Evolutionary conservation across 2,329 filamentous ascomycete species (phyloP), one percentile per base, ranked within the genome.

Genomic region (Teratosphaeria viscida): DNA sequence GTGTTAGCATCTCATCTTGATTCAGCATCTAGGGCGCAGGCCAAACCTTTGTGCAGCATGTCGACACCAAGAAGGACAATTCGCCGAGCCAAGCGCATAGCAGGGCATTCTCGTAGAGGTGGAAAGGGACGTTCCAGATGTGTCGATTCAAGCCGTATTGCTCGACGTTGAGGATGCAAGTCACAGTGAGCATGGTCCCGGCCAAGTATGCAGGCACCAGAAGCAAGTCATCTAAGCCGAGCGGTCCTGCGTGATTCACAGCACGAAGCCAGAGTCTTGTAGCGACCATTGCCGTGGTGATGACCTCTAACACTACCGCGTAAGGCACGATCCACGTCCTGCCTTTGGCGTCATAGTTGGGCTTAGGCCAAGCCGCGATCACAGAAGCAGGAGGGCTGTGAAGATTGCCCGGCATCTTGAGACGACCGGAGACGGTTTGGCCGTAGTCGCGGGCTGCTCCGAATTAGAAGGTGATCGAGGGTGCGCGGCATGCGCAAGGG

Each of bases 161-260:
- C 55, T 61, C 62, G 19, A 60, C 57, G 11, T 52, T 57, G 14
- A 64, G 37, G 19, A 64, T 58, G 11, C 58, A 57, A 11, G 62
- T 49, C 16, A 57, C 60, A 5, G 63, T 65, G 39, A 67, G 63
- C 5, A 59, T 61, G 27, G 64, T 60, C 2, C 63, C 53, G 4
- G 55, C 59, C 5, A 69, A 58, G 19, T 58, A 65, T 8, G 57
- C 62, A 49, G 60, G 57, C 11, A 61, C 35, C 5, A 65, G 54
- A 29, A 62, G 34, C 12, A 63, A 57, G 57, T 69, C 67, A 52
- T 69, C 68, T 5, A 66, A 54, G 34, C 67, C 67, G n/a, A 68
- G 63, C 8, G 61, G 54, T 34, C 67, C 68, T 23, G 67, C 62
- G 55, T 65, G 59, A 10, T 63, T 64, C 32, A 55, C 61, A 10